Evolutionary conservation across 768 basidiomycete species (phyloP).

Genomic region (Phanerodontia chrysosporium): DNA sequence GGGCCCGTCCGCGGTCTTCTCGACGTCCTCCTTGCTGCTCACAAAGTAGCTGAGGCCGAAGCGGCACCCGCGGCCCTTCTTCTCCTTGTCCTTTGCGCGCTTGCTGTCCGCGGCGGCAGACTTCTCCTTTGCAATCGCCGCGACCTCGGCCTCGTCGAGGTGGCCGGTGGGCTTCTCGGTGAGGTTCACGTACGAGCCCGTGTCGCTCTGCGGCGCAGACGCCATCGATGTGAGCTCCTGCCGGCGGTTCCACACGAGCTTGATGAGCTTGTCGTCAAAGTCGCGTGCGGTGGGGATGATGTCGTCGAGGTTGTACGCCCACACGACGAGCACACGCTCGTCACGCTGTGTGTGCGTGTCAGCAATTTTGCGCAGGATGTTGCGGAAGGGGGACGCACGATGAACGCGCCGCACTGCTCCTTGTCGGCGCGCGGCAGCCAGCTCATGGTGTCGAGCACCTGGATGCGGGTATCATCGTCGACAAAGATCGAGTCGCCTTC

Average conservation of each 20-base stretch:
- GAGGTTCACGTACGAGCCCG: slow-evolving; percentile 49
- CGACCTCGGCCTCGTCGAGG: slow-evolving; percentile 19
- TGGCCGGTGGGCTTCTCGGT: slow-evolving; percentile 44
- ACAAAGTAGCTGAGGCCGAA: slow-evolving; percentile 24
- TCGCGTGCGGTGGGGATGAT: slow-evolving; percentile 71
- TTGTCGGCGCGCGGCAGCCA: slow-evolving; percentile 77
- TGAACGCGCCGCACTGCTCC: slow-evolving; percentile 87
- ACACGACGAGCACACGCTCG: slow-evolving; percentile 77
- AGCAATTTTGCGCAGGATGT: neutral
- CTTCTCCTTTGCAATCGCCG: slow-evolving; percentile 16
- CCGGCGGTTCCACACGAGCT: slow-evolving; percentile 64
- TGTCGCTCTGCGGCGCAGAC: slow-evolving; percentile 38
- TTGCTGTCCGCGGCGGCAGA: slow-evolving; percentile 9
- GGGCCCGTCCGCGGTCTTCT: slow-evolving; percentile 40
- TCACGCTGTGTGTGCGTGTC: slow-evolving; percentile 53
- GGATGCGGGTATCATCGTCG: slow-evolving; percentile 79
- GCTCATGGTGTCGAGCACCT: slow-evolving; percentile 70
- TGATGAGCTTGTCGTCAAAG: slow-evolving; percentile 76
- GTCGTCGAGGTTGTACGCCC: slow-evolving; percentile 79
- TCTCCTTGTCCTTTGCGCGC: slow-evolving; percentile 15
- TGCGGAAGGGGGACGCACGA: slow-evolving; percentile 41
- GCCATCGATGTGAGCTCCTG: slow-evolving; percentile 37
- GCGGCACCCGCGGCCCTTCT: slow-evolving; percentile 18
- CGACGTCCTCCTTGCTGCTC: slow-evolving; percentile 39
- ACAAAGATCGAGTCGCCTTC: slow-evolving; percentile 62